These are phyloP conservation scores for Ceratocystis variospora DNA, from an alignment of 2,329 filamentous ascomycete species.

Conservation along the genomic window DNA sequence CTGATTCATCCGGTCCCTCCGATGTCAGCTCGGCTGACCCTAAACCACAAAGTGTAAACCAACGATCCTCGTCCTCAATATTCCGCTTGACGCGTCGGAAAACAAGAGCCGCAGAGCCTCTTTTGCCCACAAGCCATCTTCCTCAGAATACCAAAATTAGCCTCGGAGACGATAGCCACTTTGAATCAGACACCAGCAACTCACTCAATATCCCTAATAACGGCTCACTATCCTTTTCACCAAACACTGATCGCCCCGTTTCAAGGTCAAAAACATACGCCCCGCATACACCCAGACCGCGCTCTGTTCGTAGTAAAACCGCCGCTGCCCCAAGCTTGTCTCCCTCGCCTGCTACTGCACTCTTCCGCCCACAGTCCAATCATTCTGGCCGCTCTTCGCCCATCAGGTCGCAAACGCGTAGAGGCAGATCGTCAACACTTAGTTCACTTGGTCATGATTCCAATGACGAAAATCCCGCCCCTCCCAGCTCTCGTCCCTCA, in stretches of 20 bases:
- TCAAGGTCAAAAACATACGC: constrained; percentile 5
- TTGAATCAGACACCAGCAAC: constrained; percentile 14
- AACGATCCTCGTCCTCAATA: constrained; percentile 28
- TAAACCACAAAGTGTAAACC: constrained; percentile 5
- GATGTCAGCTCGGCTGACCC: constrained; percentile 63
- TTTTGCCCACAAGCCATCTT: constrained; percentile 80
- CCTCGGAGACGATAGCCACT: constrained; percentile 16
- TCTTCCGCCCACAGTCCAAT: constrained; percentile 36
- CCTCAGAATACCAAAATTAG: constrained; percentile 50
- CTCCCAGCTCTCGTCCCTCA: constrained; percentile 59
- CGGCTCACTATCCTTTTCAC: constrained; percentile 8
- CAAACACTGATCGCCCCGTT: constrained; percentile 4
- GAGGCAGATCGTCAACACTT: constrained; percentile 78
- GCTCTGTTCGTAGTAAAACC: constrained; percentile 18
- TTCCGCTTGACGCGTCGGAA: constrained; percentile 69
- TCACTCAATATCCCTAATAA: constrained; percentile 11
- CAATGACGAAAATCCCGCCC: constrained; percentile 54
- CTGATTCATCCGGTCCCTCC: constrained; percentile 61
- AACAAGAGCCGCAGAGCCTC: constrained; percentile 56
- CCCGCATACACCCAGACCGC: constrained; percentile 15
- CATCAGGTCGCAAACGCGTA: constrained; percentile 45
- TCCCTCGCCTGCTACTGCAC: constrained; percentile 35
- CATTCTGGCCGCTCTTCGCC: constrained; percentile 55
- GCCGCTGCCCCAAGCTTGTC: constrained; percentile 26
- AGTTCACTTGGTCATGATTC: constrained; percentile 65